Percentiles rank a stretch among this genome's conserved stretches.
Evolutionary conservation across 2,329 filamentous ascomycete genomes (phyloP).

Genomic region (Penicillium fuscoglaucum): DNA sequence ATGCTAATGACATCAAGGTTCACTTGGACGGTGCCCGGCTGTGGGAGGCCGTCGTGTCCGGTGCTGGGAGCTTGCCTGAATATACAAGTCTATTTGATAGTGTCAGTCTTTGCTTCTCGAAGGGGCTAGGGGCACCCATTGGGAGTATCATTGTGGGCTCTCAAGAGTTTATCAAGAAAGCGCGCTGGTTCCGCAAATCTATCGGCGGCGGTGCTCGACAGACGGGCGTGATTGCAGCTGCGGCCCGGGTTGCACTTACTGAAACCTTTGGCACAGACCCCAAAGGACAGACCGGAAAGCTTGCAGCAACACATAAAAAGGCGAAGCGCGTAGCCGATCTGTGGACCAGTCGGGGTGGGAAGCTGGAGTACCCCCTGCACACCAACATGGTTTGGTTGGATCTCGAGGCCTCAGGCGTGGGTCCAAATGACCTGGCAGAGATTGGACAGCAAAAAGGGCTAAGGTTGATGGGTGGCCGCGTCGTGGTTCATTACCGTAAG

Average conservation of each 20-base stretch:
- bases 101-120: conserved; percentile 76
- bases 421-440: conserved; percentile 54
- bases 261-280: conserved; percentile 69
- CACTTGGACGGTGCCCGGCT: conserved; percentile 79
- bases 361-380: conserved; percentile 67
- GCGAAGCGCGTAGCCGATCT: conserved; percentile 63
- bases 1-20: conserved; percentile 63
- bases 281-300: conserved; percentile 60
- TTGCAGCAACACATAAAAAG: conserved; percentile 61
- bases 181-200: conserved; percentile 75
- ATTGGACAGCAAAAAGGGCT: conserved; percentile 60
- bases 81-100: conserved; percentile 71
- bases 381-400: conserved; percentile 95
- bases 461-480: conserved; percentile 55
- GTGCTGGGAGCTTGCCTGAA: conserved; percentile 65
- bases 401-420: conserved; percentile 60
- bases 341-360: conserved; percentile 71
- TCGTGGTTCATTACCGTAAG: conserved; percentile 68
- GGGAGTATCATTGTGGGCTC: conserved; percentile 70
- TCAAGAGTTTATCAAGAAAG: conserved; percentile 61
- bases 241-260: conserved; percentile 74
- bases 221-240: conserved; percentile 71
- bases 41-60: conserved; percentile 76
- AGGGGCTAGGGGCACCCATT: conserved; percentile 78
- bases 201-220: conserved; percentile 79